Base-by-base conservation (phyloP, 73 alveolate genomes). In the Blepharisma stoltei region DNA sequence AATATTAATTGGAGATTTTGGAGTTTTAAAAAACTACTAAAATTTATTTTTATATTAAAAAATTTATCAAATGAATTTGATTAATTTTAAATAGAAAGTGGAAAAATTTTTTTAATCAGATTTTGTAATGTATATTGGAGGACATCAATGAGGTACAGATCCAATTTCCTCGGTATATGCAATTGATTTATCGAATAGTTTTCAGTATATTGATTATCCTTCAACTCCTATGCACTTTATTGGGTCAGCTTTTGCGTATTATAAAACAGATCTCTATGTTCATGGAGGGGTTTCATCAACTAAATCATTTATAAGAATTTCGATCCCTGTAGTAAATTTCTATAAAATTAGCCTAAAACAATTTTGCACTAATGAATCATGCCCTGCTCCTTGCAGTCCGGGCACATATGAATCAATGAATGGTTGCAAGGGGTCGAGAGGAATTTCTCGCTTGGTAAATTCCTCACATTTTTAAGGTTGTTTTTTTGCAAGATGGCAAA, bases 201-300 rank as follows among this genome's bases (percentile, higher is more conserved):
- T n/a, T 52, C 18, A 52, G 4, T 52, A 52, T n/a, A 52, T 52
- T 52, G 32, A 52, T n/a, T 52, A 14, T 52, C 18, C 32, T n/a
- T 14, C 67, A n/a, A n/a, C 18, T 52, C 67, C 67, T 1, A 20
- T 14, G 23, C 23, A 14, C 3, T 52, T 52, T n/a, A 52, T 52
- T 14, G 67, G 21, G 32, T 9, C 55, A 69, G 32, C 79, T 44
- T 18, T 38, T 38, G 79, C 60, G 5, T 37, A 43, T 23, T 25
- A 14, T 69, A 25, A 14, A 25, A 69, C 54, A 9, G 27, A 25
- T 14, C 32, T 69, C 38, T 69, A 37, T 69, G 65, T 44, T 11
- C 27, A n/a, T 69, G 79, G 79, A 38, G 79, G 79, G 4, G 80
- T 18, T 4, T 38, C 79, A 14, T 11, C 25, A 2, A 18, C 11